Percentiles rank a stretch among this genome's conserved stretches.
Conservation (phyloP, 805 yeast genomes). For the Saturnispora serradocipensis region DNA sequence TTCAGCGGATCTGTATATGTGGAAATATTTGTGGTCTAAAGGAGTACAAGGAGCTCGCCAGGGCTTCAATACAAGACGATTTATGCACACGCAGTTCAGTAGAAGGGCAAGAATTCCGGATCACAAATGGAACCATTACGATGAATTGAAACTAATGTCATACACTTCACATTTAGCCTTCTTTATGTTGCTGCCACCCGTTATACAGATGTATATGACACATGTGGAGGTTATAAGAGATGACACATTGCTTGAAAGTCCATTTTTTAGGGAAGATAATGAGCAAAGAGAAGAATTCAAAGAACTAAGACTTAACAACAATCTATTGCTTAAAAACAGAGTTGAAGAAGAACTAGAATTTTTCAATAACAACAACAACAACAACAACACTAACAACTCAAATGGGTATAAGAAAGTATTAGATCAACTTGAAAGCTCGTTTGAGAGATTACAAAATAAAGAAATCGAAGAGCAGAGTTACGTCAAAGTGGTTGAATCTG, state of each 20-base stretch:
- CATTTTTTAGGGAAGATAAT: conserved; percentile 3
- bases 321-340: not conserved
- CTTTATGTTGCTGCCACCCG: conserved; percentile 23
- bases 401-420: not conserved
- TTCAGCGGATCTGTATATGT: not conserved
- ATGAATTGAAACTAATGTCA: conserved; percentile 23
- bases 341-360: not conserved
- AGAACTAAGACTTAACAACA: not conserved
- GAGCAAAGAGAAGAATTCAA: not conserved
- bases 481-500: not conserved
- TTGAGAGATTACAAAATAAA: not conserved
- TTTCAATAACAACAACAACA: not conserved
- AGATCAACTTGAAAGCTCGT: conserved; percentile 1
- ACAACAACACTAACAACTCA: not conserved
- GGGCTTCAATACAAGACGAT: not conserved
- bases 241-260: conserved; percentile 18
- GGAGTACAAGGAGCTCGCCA: not conserved
- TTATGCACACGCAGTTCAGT: not conserved
- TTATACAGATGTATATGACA: conserved; percentile 22
- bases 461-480: not conserved
- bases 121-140: conserved; percentile 20
- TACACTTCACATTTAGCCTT: conserved; percentile 26
- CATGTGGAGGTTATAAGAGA: conserved; percentile 24
- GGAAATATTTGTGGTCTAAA: not conserved
- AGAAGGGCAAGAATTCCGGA: conserved; percentile 9